A percentile compares a stretch with the other conserved stretches of the same genome.
Conservation (phyloP, 345 rosid genomes). For the Rhodamnia rubescens region DNA sequence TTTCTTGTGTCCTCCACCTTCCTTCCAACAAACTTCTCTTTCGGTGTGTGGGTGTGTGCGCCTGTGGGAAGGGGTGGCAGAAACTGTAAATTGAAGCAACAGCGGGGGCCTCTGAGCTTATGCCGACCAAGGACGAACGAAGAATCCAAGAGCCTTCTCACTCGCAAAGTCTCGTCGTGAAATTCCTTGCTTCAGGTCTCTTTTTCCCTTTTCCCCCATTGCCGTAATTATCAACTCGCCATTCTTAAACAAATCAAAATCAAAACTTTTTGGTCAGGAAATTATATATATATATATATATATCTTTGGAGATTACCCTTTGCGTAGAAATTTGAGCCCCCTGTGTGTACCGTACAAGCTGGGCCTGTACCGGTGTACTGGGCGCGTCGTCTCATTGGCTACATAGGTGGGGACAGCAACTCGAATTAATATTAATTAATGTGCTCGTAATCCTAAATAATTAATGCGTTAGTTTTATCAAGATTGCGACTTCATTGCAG, state of each 20-base stretch:
- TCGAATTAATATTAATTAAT: neutral
- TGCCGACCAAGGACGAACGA: conserved; percentile 45
- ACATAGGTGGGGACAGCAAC: neutral
- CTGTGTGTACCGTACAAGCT: neutral
- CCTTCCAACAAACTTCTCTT: conserved; percentile 18
- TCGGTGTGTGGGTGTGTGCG: conserved; percentile 2
- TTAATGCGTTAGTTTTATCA: neutral
- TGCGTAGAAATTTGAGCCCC: neutral
- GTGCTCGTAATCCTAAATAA: neutral
- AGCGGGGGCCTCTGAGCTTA: conserved; percentile 8
- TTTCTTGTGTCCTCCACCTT: conserved; percentile 13
- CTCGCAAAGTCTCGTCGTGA: neutral
- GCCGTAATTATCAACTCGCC: neutral
- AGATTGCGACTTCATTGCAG: too few relatives aligned
- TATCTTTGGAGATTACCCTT: neutral
- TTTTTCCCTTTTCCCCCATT: neutral
- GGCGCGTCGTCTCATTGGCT: neutral
- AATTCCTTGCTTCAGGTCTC: neutral
- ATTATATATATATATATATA: too few relatives aligned
- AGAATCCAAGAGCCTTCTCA: conserved; percentile 55
- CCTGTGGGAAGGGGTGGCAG: conserved; percentile 16
- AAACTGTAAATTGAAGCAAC: conserved; percentile 34
- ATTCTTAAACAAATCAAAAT: neutral
- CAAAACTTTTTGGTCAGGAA: neutral
- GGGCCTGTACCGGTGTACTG: neutral